phyloP scores from a whole-genome alignment of 192 early-diverging fungal species.

The Backusella sp. region DNA sequence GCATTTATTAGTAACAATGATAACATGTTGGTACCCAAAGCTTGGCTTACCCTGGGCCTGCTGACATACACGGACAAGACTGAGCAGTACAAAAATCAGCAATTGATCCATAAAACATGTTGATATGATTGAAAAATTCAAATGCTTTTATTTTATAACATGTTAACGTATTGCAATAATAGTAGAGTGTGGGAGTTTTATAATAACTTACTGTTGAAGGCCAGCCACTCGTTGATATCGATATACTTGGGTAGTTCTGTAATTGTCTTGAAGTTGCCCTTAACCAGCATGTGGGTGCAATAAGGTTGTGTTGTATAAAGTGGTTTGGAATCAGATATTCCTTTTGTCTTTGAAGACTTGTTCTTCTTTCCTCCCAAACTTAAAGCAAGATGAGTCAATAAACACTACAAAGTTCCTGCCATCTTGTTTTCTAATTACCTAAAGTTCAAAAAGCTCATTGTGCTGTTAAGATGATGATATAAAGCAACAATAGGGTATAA shows the following conservation, averaged over 20 bases:
- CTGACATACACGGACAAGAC: conserved; percentile 84
- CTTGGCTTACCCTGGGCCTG: conserved; percentile 63
- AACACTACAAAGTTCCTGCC: not conserved
- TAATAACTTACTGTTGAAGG: conserved; percentile 61
- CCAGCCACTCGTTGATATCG: conserved; percentile 93
- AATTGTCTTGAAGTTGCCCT: conserved; percentile 89
- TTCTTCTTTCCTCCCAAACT: conserved; percentile 32
- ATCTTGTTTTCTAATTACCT: conserved; percentile 13
- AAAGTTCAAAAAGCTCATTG: conserved; percentile 31
- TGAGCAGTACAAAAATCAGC: conserved; percentile 84
- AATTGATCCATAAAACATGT: conserved; percentile 89
- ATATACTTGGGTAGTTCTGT: conserved; percentile 88
- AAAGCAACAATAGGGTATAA: too few species aligned
- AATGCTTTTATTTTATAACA: conserved; percentile 48
- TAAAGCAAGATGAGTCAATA: not conserved
- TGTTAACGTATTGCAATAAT: not conserved
- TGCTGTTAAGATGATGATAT: not conserved
- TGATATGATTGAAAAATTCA: conserved; percentile 93
- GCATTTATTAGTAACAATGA: not conserved
- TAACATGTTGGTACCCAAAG: too few species aligned
- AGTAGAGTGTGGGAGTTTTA: not conserved
- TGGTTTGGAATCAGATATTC: conserved; percentile 37
- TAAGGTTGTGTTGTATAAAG: conserved; percentile 64
- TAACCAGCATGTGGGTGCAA: conserved; percentile 80
- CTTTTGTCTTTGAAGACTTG: conserved; percentile 33